Evolutionary conservation across 495 filamentous ascomycete genomes (phyloP).

Genomic region (Filosporella fistucella): DNA sequence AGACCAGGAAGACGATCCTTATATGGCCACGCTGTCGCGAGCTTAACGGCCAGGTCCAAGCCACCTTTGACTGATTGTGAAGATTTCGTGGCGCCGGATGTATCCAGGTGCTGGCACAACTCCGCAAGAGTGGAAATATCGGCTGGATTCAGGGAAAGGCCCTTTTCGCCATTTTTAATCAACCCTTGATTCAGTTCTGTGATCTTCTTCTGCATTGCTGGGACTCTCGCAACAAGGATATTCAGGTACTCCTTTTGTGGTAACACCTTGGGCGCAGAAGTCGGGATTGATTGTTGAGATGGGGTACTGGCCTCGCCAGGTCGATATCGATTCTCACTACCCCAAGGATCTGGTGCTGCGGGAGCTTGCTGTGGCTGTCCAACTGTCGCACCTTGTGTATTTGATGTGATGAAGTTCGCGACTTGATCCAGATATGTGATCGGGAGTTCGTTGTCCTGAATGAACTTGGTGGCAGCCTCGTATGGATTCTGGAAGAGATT

Average conservation of each 20-base stretch:
- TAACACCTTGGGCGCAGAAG: constrained; percentile 55
- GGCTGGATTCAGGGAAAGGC: constrained; percentile 64
- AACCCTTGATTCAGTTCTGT: constrained; percentile 65
- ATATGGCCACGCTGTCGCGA: constrained; percentile 73
- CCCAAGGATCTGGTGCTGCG: constrained; percentile 64
- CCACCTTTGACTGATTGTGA: constrained; percentile 29
- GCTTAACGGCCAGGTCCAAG: constrained; percentile 56
- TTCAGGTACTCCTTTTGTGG: constrained; percentile 84
- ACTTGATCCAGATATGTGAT: constrained; percentile 90
- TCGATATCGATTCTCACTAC: constrained; percentile 70
- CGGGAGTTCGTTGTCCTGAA: constrained; percentile 84
- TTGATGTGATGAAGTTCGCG: constrained; percentile 86
- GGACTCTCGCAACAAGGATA: constrained; percentile 43
- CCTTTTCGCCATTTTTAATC: constrained; percentile 63
- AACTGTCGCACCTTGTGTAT: constrained; percentile 80
- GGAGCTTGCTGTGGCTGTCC: constrained; percentile 43
- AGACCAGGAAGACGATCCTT: constrained; percentile 74
- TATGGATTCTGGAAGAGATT: constrained; percentile 92
- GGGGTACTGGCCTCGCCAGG: constrained; percentile 52
- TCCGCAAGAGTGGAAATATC: constrained; percentile 55
- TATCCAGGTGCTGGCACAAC: constrained; percentile 54
- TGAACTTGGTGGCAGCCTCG: constrained; percentile 86
- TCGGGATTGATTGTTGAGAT: constrained; percentile 19
- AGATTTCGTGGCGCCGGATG: constrained; percentile 29
- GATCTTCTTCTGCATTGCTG: constrained; percentile 67